Conservation (phyloP, 176 grass and related monocot genomes). For the Hyparrhenia diplandra region DNA sequence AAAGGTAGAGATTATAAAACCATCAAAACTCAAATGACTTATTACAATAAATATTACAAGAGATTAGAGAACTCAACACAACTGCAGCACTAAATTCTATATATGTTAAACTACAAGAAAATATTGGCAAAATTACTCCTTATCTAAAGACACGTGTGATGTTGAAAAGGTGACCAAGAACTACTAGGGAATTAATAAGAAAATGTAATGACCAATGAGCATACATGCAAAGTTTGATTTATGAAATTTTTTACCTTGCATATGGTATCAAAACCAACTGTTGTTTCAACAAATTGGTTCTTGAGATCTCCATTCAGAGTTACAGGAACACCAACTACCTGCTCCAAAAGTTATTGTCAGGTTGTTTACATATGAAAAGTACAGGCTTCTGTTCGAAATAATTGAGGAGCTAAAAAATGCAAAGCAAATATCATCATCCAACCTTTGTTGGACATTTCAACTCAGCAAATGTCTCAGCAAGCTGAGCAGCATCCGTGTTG, state of each 20-base stretch:
- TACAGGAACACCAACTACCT: constrained; percentile 98
- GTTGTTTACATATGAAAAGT: constrained; percentile 15
- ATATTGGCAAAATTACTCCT: background rate
- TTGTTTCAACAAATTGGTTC: constrained; percentile 96
- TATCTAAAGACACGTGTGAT: background rate
- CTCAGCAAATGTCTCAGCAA: constrained; percentile 96
- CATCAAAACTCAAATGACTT: background rate
- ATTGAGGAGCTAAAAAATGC: background rate
- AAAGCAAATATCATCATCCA: background rate
- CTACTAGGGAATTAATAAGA: background rate
- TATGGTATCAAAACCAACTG: constrained; percentile 98
- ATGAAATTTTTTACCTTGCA: constrained; percentile 69
- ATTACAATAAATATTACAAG: constrained; percentile 3
- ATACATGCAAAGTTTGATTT: constrained; percentile 6
- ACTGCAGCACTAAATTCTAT: background rate
- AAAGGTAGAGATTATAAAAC: constrained; percentile 10
- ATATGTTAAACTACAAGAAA: background rate
- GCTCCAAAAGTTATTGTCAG: constrained; percentile 5
- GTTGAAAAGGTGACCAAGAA: background rate
- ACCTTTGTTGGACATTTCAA: constrained; percentile 94
- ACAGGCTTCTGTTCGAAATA: background rate
- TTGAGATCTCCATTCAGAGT: constrained; percentile 99
- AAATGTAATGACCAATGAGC: background rate
- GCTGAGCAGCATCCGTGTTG: constrained; percentile 95
- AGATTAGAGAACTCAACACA: background rate